Conservation (phyloP, 768 basidiomycete species). For the Hypholoma sublateritium region DNA sequence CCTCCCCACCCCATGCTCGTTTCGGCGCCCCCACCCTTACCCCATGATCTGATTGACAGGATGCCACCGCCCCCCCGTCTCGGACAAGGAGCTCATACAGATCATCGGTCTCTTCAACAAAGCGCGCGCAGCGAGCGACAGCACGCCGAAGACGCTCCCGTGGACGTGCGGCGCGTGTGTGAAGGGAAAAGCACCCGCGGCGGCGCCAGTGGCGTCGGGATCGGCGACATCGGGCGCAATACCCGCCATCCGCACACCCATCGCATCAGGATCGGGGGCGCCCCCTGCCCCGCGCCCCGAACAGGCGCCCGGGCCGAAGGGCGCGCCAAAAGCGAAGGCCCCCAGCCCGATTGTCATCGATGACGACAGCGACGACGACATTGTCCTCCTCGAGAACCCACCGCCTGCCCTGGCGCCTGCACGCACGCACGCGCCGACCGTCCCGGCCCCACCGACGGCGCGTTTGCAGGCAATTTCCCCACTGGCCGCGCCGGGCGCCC, state of each 20-base stretch:
- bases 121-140: neutral
- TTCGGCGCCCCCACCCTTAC: neutral
- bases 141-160: constrained; percentile 1
- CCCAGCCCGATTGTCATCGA: constrained; percentile 8
- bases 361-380: constrained; percentile 8
- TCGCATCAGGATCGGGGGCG: neutral
- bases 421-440: neutral
- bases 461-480: too few species aligned
- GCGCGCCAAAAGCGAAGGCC: neutral
- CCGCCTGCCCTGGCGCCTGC: neutral
- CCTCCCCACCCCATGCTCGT: neutral
- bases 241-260: neutral
- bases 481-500: too few species aligned
- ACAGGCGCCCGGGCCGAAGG: neutral
- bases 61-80: constrained; percentile 34
- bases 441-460: neutral
- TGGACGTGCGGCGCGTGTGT: constrained; percentile 20
- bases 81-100: constrained; percentile 29
- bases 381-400: neutral
- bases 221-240: neutral
- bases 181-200: constrained; percentile 3
- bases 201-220: neutral
- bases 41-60: constrained; percentile 18
- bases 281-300: neutral
- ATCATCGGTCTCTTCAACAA: constrained; percentile 23